Evolutionary conservation across 345 rosid species (phyloP), one percentile per base, ranked within the genome.

Genomic region (Euphorbia lathyris): DNA sequence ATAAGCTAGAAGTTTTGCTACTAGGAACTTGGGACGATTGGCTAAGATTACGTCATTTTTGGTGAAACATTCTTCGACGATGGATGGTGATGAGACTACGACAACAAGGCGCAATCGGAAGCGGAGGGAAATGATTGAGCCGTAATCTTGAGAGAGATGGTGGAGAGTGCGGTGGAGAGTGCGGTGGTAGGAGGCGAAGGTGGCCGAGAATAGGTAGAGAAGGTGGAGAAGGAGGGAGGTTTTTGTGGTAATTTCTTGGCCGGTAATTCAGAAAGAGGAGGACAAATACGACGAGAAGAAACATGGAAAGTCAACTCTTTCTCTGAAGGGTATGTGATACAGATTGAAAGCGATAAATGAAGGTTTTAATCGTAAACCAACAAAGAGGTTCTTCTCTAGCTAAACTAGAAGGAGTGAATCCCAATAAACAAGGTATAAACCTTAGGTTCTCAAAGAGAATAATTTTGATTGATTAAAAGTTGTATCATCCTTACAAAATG

Each of bases 111-210:
- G 71, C 19, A 57, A 58, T 6, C 84, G 72, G 32, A 77, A 68
- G 34, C 70, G 73, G 55, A 81, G 81, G 23, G 69, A 71, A 66
- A 81, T 13, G 34, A 77, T 20, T 26, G 74, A 79, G 40, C 85
- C 87, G n/a, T 83, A 77, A 4, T 76, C 62, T 17, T 68, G 65
- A 1, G 86, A 74, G 45, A 86, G 83, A 3, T 58, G 43, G 12
- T 58, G 63, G 29, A 85, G 70, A 4, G 73, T 32, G 6, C 59
- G 76, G 59, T 73, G 70, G 14, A 73, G 1, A 4, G 71, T n/a
- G 76, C 34, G 25, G 65, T 43, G 13, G 58, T 0, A 58, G 48
- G 29, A 65, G 66, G 29, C n/a, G 76, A 27, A 73, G 76, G 27
- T 73, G 76, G 32, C 76, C 76, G 2, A 73, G 9, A 23, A 73